Evolutionary conservation across 345 rosid genomes (phyloP).

Genomic region (Populus ilicifolia): DNA sequence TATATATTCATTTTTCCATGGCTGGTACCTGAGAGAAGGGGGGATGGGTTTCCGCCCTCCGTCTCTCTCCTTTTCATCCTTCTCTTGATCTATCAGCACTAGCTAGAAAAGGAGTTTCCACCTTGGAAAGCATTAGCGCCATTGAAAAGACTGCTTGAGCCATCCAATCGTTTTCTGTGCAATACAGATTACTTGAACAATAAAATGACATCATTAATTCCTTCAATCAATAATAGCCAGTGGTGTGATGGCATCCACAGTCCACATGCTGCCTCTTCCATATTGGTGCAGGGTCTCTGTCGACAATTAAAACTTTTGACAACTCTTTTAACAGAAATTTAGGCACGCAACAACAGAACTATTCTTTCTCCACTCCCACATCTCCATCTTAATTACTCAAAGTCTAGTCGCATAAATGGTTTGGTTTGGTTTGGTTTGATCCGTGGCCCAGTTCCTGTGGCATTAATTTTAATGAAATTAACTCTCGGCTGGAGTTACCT

Average conservation of each 20-base stretch:
- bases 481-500: neutral
- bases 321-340: neutral
- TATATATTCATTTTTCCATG: neutral
- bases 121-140: neutral
- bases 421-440: neutral
- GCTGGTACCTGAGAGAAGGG: neutral
- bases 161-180: too few relatives aligned
- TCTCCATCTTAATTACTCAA: neutral
- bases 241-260: slow-evolving; percentile 7
- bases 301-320: slow-evolving; percentile 16
- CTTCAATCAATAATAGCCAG: neutral
- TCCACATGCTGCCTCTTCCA: neutral
- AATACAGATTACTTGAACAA: neutral
- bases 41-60: too few relatives aligned
- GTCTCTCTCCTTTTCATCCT: neutral
- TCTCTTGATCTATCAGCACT: neutral
- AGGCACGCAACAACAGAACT: neutral
- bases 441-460: neutral
- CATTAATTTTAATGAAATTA: neutral
- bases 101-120: neutral
- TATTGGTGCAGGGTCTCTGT: slow-evolving; percentile 15
- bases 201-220: neutral
- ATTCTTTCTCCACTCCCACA: neutral
- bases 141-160: neutral
- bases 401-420: neutral